Evolutionary conservation across 2,329 filamentous ascomycete genomes (phyloP).

Genomic region (Didymellaceae sp.): DNA sequence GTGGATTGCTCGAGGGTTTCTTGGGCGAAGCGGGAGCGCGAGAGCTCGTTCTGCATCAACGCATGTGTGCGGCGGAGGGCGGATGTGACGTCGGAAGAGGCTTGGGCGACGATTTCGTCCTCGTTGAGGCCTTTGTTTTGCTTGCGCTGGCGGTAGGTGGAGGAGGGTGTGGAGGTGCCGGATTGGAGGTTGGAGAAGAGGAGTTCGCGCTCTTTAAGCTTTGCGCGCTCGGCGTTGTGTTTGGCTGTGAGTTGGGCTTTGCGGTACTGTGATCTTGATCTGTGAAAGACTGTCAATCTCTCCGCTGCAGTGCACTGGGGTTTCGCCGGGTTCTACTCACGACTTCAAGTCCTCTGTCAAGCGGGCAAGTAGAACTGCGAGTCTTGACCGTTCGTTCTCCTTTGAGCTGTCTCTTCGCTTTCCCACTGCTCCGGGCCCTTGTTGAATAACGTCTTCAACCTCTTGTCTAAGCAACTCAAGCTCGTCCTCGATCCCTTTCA

Average conservation of each 20-base stretch:
- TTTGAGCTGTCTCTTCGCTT: conserved; percentile 58
- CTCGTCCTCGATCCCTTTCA: conserved; percentile 83
- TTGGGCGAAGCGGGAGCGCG: conserved; percentile 86
- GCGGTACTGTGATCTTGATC: conserved; percentile 73
- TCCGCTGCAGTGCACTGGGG: neutral
- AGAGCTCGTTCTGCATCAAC: conserved; percentile 83
- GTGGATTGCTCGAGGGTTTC: conserved; percentile 87
- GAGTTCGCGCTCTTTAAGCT: conserved; percentile 76
- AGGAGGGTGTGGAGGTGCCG: conserved; percentile 44
- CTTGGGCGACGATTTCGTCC: conserved; percentile 74
- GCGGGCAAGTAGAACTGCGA: conserved; percentile 71
- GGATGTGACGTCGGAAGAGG: conserved; percentile 82
- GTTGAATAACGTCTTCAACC: conserved; percentile 69
- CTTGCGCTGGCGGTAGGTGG: conserved; percentile 45
- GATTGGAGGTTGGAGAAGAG: conserved; percentile 71
- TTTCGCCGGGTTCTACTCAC: conserved; percentile 57
- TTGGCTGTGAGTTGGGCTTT: conserved; percentile 82
- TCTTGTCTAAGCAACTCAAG: conserved; percentile 82
- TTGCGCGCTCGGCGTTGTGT: conserved; percentile 74
- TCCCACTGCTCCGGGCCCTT: conserved; percentile 36
- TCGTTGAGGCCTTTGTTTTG: conserved; percentile 64
- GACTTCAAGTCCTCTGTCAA: conserved; percentile 73
- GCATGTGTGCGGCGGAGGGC: conserved; percentile 85
- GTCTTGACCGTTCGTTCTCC: conserved; percentile 68
- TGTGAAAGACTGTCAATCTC: conserved; percentile 32